Evolutionary conservation across 2,329 filamentous ascomycete species (phyloP).

Genomic region (Mariannaea sp.): DNA sequence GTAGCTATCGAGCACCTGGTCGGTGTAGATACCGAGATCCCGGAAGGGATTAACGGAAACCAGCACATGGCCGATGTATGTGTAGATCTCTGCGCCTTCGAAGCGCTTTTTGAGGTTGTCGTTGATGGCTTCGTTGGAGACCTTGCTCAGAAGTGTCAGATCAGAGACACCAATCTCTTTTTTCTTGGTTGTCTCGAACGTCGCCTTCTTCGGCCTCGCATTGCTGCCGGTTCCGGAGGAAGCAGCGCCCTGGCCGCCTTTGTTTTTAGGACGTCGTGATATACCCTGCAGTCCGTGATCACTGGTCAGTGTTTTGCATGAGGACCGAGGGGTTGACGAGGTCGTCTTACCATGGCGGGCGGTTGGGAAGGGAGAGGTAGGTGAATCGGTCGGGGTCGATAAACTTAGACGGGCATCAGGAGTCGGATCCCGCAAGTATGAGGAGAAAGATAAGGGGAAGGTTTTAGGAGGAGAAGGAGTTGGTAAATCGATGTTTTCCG

Average conservation of each 20-base stretch:
- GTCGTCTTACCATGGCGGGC: slow-evolving; percentile 43
- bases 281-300: slow-evolving; percentile 41
- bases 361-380: slow-evolving; percentile 24
- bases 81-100: slow-evolving; percentile 97
- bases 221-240: slow-evolving; percentile 45
- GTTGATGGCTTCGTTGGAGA: slow-evolving; percentile 99
- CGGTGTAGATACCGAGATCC: slow-evolving; percentile 97
- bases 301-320: slow-evolving; percentile 24
- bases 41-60: slow-evolving; percentile 98
- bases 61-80: slow-evolving; percentile 98
- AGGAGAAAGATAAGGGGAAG: slow-evolving; percentile 7
- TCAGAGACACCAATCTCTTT: slow-evolving; percentile 99
- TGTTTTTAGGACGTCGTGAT: slow-evolving; percentile 49
- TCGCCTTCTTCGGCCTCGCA: slow-evolving; percentile 88
- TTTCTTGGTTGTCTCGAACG: slow-evolving; percentile 96
- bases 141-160: slow-evolving; percentile 95
- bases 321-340: slow-evolving; percentile 20
- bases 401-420: slow-evolving; percentile 37
- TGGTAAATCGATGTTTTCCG: slow-evolving; percentile 33
- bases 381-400: slow-evolving; percentile 20
- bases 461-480: slow-evolving; percentile 20
- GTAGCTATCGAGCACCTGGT: slow-evolving; percentile 90
- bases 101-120: slow-evolving; percentile 98
- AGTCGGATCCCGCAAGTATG: slow-evolving; percentile 16
- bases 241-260: slow-evolving; percentile 45